A percentile compares a stretch with the other conserved stretches of the same genome.
Evolutionary conservation across 441 rosid genomes (phyloP).

Genomic region (Manihot esculenta): DNA sequence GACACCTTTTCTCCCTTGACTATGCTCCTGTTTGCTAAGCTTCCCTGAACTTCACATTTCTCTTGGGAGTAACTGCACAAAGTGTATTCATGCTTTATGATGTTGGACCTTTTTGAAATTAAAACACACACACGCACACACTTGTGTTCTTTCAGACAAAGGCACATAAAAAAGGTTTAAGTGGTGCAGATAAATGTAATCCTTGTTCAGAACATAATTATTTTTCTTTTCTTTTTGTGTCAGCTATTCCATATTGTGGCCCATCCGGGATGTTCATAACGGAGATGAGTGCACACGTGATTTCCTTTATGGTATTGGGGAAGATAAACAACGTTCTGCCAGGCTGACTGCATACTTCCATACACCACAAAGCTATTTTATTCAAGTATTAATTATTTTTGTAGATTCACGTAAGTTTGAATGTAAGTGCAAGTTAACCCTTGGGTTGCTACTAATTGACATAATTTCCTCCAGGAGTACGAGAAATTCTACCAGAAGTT

Average conservation of each 20-base stretch:
- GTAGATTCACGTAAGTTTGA: conserved; percentile 13
- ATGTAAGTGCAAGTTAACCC: conserved; percentile 16
- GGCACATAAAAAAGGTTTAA: background rate
- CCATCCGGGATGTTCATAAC: conserved; percentile 49
- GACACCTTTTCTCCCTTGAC: conserved; percentile 14
- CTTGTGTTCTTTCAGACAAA: background rate
- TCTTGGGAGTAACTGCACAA: background rate
- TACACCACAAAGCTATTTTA: conserved; percentile 76
- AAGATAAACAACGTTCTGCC: conserved; percentile 90
- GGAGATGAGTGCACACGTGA: conserved; percentile 89
- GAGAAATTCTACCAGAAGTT: conserved; percentile 53
- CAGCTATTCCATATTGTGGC: conserved; percentile 93
- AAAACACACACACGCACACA: background rate
- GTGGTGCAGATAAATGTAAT: background rate
- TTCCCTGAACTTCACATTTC: background rate
- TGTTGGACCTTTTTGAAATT: conserved; percentile 7
- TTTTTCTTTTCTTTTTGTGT: conserved; percentile 15
- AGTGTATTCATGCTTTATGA: background rate
- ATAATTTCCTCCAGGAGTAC: conserved; percentile 53
- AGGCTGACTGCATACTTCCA: conserved; percentile 92
- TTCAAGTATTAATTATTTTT: conserved; percentile 46
- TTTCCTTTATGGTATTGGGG: conserved; percentile 82
- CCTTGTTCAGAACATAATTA: conserved; percentile 14
- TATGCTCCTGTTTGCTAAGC: background rate
- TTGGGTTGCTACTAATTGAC: conserved; percentile 21